Conservation (phyloP, 2,329 filamentous ascomycete genomes). For the Trichoderma guizhouense region DNA sequence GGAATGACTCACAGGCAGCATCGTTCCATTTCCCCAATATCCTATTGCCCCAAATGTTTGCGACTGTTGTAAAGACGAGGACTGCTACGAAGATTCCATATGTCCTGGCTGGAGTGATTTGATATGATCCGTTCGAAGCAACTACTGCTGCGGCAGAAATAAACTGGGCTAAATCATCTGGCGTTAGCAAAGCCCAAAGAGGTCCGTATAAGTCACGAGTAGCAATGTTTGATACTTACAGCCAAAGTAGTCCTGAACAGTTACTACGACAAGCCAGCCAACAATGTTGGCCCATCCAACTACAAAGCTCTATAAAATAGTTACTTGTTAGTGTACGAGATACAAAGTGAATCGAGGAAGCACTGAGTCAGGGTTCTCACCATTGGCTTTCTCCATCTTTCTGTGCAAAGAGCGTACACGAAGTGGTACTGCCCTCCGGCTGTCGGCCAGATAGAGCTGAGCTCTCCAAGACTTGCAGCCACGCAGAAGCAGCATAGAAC, state of each 20-base stretch:
- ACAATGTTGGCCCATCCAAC: slow-evolving; percentile 11
- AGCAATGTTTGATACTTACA: neutral
- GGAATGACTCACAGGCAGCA: neutral
- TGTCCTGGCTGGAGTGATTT: neutral
- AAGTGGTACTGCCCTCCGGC: slow-evolving; percentile 12
- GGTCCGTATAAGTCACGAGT: neutral
- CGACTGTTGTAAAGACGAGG: slow-evolving; percentile 5
- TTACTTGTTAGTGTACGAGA: neutral
- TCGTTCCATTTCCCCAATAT: slow-evolving; percentile 9
- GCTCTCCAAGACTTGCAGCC: slow-evolving; percentile 5
- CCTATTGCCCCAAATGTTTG: slow-evolving; percentile 10
- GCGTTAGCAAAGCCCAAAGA: neutral
- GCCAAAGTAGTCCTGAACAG: slow-evolving; percentile 8
- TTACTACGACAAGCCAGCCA: slow-evolving; percentile 7
- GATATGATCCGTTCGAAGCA: slow-evolving; percentile 4
- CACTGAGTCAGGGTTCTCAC: neutral
- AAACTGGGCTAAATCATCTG: neutral
- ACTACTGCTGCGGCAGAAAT: slow-evolving; percentile 9
- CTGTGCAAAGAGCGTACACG: slow-evolving; percentile 8
- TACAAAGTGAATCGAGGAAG: neutral
- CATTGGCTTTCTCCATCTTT: slow-evolving; percentile 4
- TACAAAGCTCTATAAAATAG: neutral
- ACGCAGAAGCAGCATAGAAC: slow-evolving; percentile 3
- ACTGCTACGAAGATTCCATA: slow-evolving; percentile 8
- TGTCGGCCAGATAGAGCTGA: slow-evolving; percentile 3